Conservation (phyloP, 305 asterid species). For the Caryopteris hybrid region DNA sequence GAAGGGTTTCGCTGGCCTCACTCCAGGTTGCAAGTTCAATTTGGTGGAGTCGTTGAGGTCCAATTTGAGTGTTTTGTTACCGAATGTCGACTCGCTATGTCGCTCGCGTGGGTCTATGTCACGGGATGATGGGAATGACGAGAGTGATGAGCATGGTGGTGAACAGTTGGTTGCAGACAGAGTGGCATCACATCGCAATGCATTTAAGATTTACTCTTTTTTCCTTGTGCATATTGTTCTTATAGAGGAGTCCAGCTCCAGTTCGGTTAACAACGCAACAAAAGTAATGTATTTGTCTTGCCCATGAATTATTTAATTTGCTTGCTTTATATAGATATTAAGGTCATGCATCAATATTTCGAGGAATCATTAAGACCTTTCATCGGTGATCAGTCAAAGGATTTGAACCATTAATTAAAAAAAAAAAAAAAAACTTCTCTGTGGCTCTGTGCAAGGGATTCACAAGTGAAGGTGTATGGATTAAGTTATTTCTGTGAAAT, state of each 20-base stretch:
- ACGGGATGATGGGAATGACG: slow-evolving; percentile 33
- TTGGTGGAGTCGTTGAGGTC: slow-evolving; percentile 86
- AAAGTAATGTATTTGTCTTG: slow-evolving; percentile 38
- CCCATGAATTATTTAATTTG: background rate
- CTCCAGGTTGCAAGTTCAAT: slow-evolving; percentile 62
- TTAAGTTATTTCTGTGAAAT: background rate
- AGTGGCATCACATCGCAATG: slow-evolving; percentile 78
- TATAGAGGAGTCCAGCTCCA: slow-evolving; percentile 51
- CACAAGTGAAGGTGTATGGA: background rate
- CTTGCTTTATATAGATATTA: background rate
- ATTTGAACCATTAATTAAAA: too few species aligned
- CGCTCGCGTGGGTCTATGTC: slow-evolving; percentile 35
- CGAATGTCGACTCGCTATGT: slow-evolving; percentile 67
- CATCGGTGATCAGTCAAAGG: too few species aligned
- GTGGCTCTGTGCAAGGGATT: background rate
- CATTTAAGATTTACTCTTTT: slow-evolving; percentile 81
- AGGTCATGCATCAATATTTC: background rate
- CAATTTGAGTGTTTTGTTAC: slow-evolving; percentile 79
- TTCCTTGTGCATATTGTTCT: slow-evolving; percentile 71
- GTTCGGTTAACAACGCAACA: slow-evolving; percentile 31
- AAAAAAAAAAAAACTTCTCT: background rate
- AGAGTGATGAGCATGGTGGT: slow-evolving; percentile 27
- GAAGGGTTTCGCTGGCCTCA: slow-evolving; percentile 57
- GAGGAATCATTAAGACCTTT: too few species aligned
- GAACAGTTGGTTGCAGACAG: slow-evolving; percentile 43